phyloP scores from a whole-genome alignment of 1,139 yeast species.

The Geotrichum cucujoidarum region DNA sequence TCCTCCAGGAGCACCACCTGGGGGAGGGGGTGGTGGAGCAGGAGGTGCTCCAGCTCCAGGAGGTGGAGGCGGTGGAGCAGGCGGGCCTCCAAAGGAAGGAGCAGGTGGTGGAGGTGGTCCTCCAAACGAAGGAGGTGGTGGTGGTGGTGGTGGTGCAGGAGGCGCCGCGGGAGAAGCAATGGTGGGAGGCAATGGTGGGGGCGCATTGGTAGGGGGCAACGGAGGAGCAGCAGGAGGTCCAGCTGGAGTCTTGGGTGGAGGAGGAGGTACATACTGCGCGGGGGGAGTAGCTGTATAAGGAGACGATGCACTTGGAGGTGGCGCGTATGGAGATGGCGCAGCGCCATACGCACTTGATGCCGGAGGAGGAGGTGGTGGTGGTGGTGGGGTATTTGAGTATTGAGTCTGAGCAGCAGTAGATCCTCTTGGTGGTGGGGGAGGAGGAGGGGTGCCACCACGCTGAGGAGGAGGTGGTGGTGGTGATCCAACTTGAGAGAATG shows the following conservation, averaged over 20 bases:
- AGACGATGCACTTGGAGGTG: constrained; percentile 21
- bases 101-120: constrained; percentile 40
- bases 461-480: constrained; percentile 29
- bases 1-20: constrained; percentile 33
- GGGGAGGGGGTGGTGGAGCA: constrained; percentile 39
- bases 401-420: constrained; percentile 30
- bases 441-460: constrained; percentile 21
- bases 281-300: constrained; percentile 28
- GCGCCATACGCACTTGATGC: constrained; percentile 20
- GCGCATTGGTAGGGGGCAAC: constrained; percentile 20
- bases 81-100: constrained; percentile 23
- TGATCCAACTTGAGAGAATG: constrained; percentile 23
- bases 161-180: constrained; percentile 33
- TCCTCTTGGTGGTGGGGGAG: constrained; percentile 36
- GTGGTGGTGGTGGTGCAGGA: constrained; percentile 34
- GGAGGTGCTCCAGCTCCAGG: constrained; percentile 33
- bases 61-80: constrained; percentile 25
- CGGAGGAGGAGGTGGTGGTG: constrained; percentile 26
- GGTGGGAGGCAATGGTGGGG: constrained; percentile 31
- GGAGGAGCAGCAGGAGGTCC: constrained; percentile 29
- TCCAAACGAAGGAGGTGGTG: constrained; percentile 35
- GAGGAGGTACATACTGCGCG: constrained; percentile 27
- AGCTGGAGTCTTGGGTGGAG: constrained; percentile 28
- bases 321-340: constrained; percentile 16
- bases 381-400: constrained; percentile 27